A percentile compares a stretch with the other conserved stretches of the same genome.
Conservation (phyloP, 1,139 yeast genomes). For the Zygoascus meyerae region DNA sequence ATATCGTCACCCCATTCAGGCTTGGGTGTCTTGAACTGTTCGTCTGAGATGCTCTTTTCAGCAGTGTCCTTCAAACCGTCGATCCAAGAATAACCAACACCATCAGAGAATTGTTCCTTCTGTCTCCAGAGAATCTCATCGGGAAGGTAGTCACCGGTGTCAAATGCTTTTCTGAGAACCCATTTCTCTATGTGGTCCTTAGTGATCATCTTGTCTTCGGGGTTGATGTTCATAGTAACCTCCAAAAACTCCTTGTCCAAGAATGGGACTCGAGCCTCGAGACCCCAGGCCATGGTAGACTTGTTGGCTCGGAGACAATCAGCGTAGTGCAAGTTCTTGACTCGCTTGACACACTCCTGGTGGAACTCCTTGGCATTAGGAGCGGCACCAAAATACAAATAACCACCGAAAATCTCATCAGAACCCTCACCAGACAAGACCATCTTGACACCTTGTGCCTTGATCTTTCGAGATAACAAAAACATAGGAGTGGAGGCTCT, state of each 20-base stretch:
- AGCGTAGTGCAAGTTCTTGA: slow-evolving; percentile 92
- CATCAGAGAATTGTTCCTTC: slow-evolving; percentile 98
- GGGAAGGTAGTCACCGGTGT: slow-evolving; percentile 87
- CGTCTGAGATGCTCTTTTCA: slow-evolving; percentile 78
- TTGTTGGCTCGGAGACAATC: slow-evolving; percentile 99
- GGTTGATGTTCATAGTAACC: slow-evolving; percentile 90
- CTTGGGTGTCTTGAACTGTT: slow-evolving; percentile 81
- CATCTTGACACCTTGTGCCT: slow-evolving; percentile 99
- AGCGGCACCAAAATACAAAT: slow-evolving; percentile 93
- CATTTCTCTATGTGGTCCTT: slow-evolving; percentile 74
- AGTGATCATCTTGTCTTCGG: slow-evolving; percentile 77
- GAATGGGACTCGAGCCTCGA: slow-evolving; percentile 99
- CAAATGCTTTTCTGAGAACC: slow-evolving; percentile 94
- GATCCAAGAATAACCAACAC: slow-evolving; percentile 99
- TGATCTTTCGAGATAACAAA: slow-evolving; percentile 88
- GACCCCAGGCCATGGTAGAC: slow-evolving; percentile 99
- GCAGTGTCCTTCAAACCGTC: slow-evolving; percentile 96
- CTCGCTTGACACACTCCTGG: slow-evolving; percentile 89
- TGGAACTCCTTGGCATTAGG: slow-evolving; percentile 92
- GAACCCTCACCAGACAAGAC: slow-evolving; percentile 98
- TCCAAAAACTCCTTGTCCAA: slow-evolving; percentile 89
- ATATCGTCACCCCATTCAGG: slow-evolving; percentile 94
- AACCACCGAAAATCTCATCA: slow-evolving; percentile 98
- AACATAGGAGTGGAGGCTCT: slow-evolving; percentile 99
- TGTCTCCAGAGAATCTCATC: slow-evolving; percentile 98